Conservation (phyloP, 352 stramenopile genomes). For the Phytophthora ramorum region DNA sequence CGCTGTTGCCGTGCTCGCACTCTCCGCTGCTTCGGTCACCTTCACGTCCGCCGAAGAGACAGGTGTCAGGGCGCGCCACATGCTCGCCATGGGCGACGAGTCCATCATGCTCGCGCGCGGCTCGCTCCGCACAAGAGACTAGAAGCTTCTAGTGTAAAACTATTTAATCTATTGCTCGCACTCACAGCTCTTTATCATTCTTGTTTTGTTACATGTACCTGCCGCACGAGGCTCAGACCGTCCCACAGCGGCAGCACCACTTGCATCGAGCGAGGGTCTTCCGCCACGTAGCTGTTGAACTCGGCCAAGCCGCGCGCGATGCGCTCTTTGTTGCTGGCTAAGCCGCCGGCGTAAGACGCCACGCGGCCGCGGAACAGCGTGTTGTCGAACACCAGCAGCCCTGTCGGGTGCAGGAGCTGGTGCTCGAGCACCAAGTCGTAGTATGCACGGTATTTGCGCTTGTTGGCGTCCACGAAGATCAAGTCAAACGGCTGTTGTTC, state of each 20-base stretch:
- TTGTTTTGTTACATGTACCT: neutral
- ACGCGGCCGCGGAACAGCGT: constrained; percentile 94
- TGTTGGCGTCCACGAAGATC: constrained; percentile 96
- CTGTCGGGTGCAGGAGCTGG: constrained; percentile 72
- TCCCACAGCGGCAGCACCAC: constrained; percentile 92
- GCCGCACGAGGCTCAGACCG: constrained; percentile 81
- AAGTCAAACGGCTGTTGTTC: constrained; percentile 83
- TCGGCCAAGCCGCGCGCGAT: constrained; percentile 74
- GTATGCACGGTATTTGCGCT: constrained; percentile 90
- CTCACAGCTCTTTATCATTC: neutral
- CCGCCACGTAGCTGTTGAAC: constrained; percentile 89
- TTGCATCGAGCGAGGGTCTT: constrained; percentile 82
- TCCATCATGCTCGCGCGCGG: constrained; percentile 28
- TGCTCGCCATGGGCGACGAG: constrained; percentile 38
- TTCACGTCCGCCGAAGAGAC: constrained; percentile 20
- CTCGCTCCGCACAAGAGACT: constrained; percentile 15
- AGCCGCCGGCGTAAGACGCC: constrained; percentile 57
- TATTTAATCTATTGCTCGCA: neutral
- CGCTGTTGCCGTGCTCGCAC: neutral
- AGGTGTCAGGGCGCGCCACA: constrained; percentile 21
- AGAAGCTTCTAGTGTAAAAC: neutral
- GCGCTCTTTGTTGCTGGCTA: constrained; percentile 54
- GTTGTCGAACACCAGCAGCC: constrained; percentile 93
- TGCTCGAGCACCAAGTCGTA: constrained; percentile 82
- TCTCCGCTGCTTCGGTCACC: neutral